A percentile compares a stretch with the other conserved stretches of the same genome.
These are phyloP conservation scores for Scenedesmus sp. DNA, from an alignment of 163 green algal species.

Conservation along the genomic window DNA sequence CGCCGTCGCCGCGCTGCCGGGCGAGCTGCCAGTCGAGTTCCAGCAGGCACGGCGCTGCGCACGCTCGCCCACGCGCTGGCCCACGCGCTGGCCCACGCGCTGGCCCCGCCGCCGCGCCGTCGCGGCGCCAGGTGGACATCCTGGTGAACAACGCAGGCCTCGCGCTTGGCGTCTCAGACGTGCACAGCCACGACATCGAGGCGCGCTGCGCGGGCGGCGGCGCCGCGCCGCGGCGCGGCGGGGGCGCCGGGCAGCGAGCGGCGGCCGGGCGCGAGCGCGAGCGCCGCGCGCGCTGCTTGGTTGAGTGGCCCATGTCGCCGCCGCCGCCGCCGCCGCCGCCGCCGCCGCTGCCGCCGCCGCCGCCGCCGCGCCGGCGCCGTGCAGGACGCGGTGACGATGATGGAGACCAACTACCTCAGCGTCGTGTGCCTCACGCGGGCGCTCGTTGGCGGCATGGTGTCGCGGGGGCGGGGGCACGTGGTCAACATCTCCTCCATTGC, in stretches of 20 bases:
- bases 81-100: too few relatives aligned
- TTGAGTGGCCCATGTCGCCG: constrained; percentile 35
- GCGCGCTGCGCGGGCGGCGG: too few relatives aligned
- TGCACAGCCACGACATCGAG: constrained; percentile 56
- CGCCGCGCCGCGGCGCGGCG: too few relatives aligned
- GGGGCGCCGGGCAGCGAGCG: too few relatives aligned
- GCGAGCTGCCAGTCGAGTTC: constrained; percentile 68
- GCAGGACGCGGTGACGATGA: constrained; percentile 71
- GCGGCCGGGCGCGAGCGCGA: too few relatives aligned
- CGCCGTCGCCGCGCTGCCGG: constrained; percentile 55
- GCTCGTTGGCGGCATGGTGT: constrained; percentile 63
- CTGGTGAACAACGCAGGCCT: constrained; percentile 94
- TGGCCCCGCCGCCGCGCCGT: too few relatives aligned
- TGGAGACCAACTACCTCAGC: constrained; percentile 76
- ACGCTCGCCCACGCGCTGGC: too few relatives aligned
- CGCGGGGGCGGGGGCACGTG: constrained; percentile 81
- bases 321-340: constrained; percentile 18
- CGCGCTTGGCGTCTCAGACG: constrained; percentile 76
- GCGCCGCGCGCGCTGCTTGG: too few relatives aligned
- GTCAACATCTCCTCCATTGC: constrained; percentile 87
- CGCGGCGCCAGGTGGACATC: constrained; percentile 81
- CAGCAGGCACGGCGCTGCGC: too few relatives aligned
- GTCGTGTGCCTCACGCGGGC: constrained; percentile 74
- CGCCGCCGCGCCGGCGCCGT: not conserved
- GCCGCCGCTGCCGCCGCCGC: too few relatives aligned